Percentiles rank a stretch among this genome's conserved stretches.
Conservation (phyloP, 805 yeast species). For the Barnettozyma vustinii region DNA sequence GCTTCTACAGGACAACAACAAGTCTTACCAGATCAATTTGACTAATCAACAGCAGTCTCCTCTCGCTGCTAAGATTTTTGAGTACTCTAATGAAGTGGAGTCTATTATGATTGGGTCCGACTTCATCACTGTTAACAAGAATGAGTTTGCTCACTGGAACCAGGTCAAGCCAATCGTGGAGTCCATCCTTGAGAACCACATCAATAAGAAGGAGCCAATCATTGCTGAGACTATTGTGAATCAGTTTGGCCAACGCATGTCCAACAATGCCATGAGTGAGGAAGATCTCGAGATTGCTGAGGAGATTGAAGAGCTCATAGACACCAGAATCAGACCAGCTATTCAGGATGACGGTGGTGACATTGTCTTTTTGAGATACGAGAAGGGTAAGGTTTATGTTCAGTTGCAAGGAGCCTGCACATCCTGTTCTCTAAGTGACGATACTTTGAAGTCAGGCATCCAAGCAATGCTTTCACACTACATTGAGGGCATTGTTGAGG, state of each 20-base stretch:
- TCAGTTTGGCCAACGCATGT: not conserved
- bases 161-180: slow-evolving; percentile 61
- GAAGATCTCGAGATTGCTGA: slow-evolving; percentile 77
- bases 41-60: slow-evolving; percentile 43
- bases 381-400: slow-evolving; percentile 80
- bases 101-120: slow-evolving; percentile 71
- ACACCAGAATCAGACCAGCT: slow-evolving; percentile 94
- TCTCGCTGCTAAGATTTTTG: slow-evolving; percentile 52
- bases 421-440: slow-evolving; percentile 84
- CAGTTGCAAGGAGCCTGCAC: slow-evolving; percentile 95
- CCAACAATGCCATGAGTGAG: slow-evolving; percentile 32
- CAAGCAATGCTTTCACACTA: slow-evolving; percentile 97
- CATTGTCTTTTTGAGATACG: slow-evolving; percentile 80
- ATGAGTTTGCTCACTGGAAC: slow-evolving; percentile 64
- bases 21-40: slow-evolving; percentile 21
- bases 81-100: slow-evolving; percentile 52
- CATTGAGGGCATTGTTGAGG: slow-evolving; percentile 90
- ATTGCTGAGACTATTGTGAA: slow-evolving; percentile 14
- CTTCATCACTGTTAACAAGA: slow-evolving; percentile 68
- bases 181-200: slow-evolving; percentile 35
- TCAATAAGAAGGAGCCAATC: slow-evolving; percentile 29
- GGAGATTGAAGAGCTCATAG: slow-evolving; percentile 87
- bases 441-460: slow-evolving; percentile 91
- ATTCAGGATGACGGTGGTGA: slow-evolving; percentile 99
- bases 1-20: slow-evolving; percentile 24